Evolutionary conservation across 768 basidiomycete genomes (phyloP).

Genomic region (Termitomyces titanicus): DNA sequence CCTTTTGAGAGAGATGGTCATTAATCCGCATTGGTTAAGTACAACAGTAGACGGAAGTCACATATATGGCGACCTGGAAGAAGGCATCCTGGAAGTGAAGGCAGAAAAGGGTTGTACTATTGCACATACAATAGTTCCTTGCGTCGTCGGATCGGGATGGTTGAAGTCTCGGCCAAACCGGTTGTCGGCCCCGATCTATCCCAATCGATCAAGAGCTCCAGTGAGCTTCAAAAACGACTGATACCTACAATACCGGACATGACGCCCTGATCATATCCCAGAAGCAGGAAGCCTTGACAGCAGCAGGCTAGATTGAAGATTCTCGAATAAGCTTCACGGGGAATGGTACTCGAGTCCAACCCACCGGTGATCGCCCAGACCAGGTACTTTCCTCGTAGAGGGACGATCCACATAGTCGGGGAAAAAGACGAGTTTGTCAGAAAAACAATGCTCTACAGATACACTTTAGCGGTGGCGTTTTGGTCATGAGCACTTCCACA

Average conservation of each 20-base stretch:
- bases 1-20: constrained; percentile 16
- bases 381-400: constrained; percentile 31
- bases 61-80: constrained; percentile 28
- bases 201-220: not conserved
- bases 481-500: not conserved
- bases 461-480: not conserved
- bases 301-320: constrained; percentile 28
- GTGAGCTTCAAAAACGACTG: not conserved
- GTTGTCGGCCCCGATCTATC: constrained; percentile 37
- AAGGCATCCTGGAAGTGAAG: not conserved
- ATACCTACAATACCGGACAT: constrained; percentile 39
- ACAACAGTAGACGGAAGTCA: constrained; percentile 7
- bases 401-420: constrained; percentile 30
- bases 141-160: constrained; percentile 31
- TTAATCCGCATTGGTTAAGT: not conserved
- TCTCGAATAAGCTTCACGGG: not conserved
- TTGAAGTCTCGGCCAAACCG: constrained; percentile 36
- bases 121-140: constrained; percentile 33
- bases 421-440: not conserved
- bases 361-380: constrained; percentile 37
- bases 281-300: constrained; percentile 35
- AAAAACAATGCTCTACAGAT: not conserved
- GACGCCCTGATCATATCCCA: constrained; percentile 37
- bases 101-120: not conserved
- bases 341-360: not conserved